Base-by-base conservation (phyloP, 148 eudicot species). In the Dysphania ambrosioides region DNA sequence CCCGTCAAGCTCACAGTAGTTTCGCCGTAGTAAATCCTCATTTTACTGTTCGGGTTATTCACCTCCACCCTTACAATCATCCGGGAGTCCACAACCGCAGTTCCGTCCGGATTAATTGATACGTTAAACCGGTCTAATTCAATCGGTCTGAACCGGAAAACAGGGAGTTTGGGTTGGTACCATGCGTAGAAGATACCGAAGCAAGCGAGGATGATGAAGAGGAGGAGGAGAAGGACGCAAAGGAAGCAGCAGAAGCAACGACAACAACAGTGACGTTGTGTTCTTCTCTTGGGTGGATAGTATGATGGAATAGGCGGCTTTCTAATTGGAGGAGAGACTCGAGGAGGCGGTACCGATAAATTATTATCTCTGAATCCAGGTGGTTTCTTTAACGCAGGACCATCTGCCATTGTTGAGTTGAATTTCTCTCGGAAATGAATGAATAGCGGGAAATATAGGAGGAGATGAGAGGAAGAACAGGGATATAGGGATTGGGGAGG, bases 131-230 rank as follows among this genome's bases (percentile, higher is more conserved):
- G 68, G 24, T 30, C 41, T 31, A 88, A 60, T 5, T 79, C 66
- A 2, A 86, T 24, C 2, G 84, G 79, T n/a, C 78, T 61, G 29
- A 88, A 71, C 69, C 75, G 76, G 75, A 88, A 82, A 9, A 70
- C 57, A 6, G 91, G 87, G 1, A 73, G 26, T 21, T 66, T 75
- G 0, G 89, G 91, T 9, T 77, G 44, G 80, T 80, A 84, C 73
- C 76, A 76, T 30, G 76, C 42, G 79, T 76, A 86, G 70, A 86
- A 74, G 0, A 82, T 0, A 26, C 79, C 81, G 47, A 34, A 67
- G 21, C 68, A 23, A 4, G 64, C 72, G 34, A 81, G 1, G 23
- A 73, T 2, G 51, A 82, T 0, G 11, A 81, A 1, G 75, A 82
- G 3, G 59, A 84, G 0, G 19, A 82, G 6, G 57, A 81, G 0